phyloP scores from a whole-genome alignment of 495 filamentous ascomycete species.

The Aspergillus diversus region DNA sequence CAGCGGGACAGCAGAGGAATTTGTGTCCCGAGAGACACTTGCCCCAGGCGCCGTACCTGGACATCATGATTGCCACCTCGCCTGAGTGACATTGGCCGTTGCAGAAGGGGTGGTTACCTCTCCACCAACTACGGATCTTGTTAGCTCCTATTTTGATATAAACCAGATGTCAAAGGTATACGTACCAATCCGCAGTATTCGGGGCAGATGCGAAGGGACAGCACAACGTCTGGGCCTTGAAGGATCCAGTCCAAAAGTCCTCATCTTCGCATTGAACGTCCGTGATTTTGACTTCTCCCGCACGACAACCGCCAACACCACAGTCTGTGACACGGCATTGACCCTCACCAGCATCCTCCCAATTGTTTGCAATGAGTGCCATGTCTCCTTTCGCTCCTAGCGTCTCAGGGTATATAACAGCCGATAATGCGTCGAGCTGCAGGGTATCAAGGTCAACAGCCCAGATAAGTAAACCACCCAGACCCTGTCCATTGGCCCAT shows the following conservation, averaged over 20 bases:
- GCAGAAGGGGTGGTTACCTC: background rate
- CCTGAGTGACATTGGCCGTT: conserved; percentile 7
- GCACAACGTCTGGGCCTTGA: conserved; percentile 7
- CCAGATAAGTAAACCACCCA: conserved; percentile 46
- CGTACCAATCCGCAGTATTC: conserved; percentile 4
- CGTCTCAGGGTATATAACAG: background rate
- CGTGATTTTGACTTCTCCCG: background rate
- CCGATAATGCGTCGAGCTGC: background rate
- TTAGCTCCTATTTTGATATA: background rate
- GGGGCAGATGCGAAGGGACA: conserved; percentile 9
- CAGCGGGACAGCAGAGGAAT: conserved; percentile 3
- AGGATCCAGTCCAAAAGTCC: background rate
- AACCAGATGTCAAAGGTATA: background rate
- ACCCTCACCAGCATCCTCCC: conserved; percentile 3
- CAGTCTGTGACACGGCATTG: conserved; percentile 2
- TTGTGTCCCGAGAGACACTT: conserved; percentile 3
- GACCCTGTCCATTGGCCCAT: conserved; percentile 37
- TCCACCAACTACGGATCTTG: background rate
- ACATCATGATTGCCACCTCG: background rate
- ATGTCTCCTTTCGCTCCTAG: background rate
- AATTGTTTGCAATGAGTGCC: conserved; percentile 4
- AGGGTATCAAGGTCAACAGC: conserved; percentile 30
- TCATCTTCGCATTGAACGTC: background rate
- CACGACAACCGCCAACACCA: background rate
- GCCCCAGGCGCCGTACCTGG: background rate